Evolutionary conservation across 176 grass and related monocot species (phyloP).

Genomic region (Canna indica): DNA sequence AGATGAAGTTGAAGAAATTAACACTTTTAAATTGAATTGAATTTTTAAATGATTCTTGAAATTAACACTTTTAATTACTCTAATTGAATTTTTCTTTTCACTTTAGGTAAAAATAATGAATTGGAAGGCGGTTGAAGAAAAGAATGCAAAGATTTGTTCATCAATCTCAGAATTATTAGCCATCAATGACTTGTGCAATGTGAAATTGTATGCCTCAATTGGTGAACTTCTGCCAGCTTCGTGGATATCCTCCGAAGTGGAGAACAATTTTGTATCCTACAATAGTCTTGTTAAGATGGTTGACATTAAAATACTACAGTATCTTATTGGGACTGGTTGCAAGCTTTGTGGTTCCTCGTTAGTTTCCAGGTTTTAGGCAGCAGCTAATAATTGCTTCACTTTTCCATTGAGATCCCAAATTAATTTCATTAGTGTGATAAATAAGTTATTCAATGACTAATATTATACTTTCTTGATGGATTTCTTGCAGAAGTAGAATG

Average conservation of each 20-base stretch:
- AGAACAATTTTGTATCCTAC: constrained; percentile 14
- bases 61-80: neutral
- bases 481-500: constrained; percentile 30
- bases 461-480: constrained; percentile 8
- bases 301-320: constrained; percentile 27
- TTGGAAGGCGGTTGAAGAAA: constrained; percentile 35
- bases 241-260: neutral
- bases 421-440: neutral
- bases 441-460: constrained; percentile 2
- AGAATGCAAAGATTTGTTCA: constrained; percentile 2
- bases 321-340: constrained; percentile 43
- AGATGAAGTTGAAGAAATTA: neutral
- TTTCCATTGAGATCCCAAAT: neutral
- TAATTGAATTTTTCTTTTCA: neutral
- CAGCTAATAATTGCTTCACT: neutral
- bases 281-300: constrained; percentile 29
- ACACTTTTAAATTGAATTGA: no score
- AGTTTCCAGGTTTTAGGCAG: constrained; percentile 32
- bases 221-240: constrained; percentile 24
- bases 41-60: no score
- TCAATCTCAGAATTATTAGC: constrained; percentile 35
- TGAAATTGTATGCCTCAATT: constrained; percentile 33
- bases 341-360: constrained; percentile 43
- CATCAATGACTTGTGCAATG: constrained; percentile 18
- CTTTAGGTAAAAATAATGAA: constrained; percentile 32